Evolutionary conservation across 805 yeast species (phyloP).

Genomic region (Lipomyces oligophaga): DNA sequence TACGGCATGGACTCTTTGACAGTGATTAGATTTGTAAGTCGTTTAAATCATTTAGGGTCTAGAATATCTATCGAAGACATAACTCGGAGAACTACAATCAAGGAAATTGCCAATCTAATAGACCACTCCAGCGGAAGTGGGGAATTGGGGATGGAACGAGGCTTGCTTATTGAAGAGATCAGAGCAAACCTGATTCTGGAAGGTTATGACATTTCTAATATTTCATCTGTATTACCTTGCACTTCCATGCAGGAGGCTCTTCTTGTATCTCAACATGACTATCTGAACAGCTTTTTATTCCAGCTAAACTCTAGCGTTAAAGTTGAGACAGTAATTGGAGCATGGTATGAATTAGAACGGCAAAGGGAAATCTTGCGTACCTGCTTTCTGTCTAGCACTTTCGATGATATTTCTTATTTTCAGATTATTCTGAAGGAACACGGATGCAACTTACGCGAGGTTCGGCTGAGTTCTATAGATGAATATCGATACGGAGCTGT

Average conservation of each 20-base stretch:
- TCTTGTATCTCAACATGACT: slow-evolving; percentile 4
- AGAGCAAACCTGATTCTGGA: neutral
- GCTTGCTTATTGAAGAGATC: slow-evolving; percentile 1
- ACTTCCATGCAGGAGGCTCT: slow-evolving; percentile 29
- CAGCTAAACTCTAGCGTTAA: slow-evolving; percentile 5
- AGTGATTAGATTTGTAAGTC: slow-evolving; percentile 13
- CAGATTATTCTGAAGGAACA: slow-evolving; percentile 10
- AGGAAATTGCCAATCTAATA: neutral
- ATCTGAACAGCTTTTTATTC: slow-evolving; percentile 20
- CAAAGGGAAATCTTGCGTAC: slow-evolving; percentile 23
- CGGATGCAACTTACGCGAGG: neutral
- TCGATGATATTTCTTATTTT: slow-evolving; percentile 18
- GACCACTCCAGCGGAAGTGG: neutral
- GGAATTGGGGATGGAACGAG: neutral
- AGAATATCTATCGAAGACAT: slow-evolving; percentile 10
- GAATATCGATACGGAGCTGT: neutral
- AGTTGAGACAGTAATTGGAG: neutral
- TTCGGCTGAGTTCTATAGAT: neutral
- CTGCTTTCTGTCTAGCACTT: slow-evolving; percentile 17
- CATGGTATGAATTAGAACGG: slow-evolving; percentile 7
- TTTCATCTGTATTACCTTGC: slow-evolving; percentile 16
- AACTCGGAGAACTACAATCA: slow-evolving; percentile 6
- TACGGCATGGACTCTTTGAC: slow-evolving; percentile 31
- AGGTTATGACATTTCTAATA: neutral
- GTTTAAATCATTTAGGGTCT: slow-evolving; percentile 5